phyloP scores from a whole-genome alignment of 148 eudicot species.

The Diospyros lotus region DNA sequence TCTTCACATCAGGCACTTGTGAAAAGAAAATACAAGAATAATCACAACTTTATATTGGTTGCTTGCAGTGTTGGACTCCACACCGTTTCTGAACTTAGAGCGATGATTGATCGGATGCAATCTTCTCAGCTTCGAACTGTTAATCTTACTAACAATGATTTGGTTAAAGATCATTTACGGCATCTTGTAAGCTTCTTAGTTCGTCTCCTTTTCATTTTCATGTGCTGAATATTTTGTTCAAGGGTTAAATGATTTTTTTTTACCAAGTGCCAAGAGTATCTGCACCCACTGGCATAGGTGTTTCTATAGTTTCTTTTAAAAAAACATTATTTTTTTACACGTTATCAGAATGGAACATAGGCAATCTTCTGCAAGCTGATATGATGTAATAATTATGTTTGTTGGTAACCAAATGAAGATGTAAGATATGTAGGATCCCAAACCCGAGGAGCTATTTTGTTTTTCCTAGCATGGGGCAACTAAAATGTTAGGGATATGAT shows the following conservation, averaged over 20 bases:
- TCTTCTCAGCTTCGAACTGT: slow-evolving; percentile 61
- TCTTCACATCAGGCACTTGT: too few species aligned
- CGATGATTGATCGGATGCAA: slow-evolving; percentile 76
- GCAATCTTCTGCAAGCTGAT: too few species aligned
- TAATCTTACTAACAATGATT: slow-evolving; percentile 75
- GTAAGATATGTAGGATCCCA: too few species aligned
- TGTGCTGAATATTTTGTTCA: neutral
- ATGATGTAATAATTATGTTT: neutral
- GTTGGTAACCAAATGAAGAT: too few species aligned
- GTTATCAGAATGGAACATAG: too few species aligned
- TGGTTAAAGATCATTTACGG: slow-evolving; percentile 94
- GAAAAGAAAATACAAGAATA: too few species aligned
- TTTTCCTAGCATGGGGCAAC: too few species aligned
- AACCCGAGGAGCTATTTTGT: too few species aligned
- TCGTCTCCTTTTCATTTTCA: neutral
- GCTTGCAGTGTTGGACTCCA: slow-evolving; percentile 89
- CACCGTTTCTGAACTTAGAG: slow-evolving; percentile 63
- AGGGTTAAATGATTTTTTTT: neutral
- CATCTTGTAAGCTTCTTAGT: slow-evolving; percentile 59
- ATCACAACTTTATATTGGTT: neutral
- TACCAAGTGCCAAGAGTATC: neutral
- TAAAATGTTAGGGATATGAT: too few species aligned
- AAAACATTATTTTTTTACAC: too few species aligned
- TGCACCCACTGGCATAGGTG: neutral
- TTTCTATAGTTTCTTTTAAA: too few species aligned